Base-by-base conservation (phyloP, 441 rosid species). In the Cnidoscolus chayamansa region DNA sequence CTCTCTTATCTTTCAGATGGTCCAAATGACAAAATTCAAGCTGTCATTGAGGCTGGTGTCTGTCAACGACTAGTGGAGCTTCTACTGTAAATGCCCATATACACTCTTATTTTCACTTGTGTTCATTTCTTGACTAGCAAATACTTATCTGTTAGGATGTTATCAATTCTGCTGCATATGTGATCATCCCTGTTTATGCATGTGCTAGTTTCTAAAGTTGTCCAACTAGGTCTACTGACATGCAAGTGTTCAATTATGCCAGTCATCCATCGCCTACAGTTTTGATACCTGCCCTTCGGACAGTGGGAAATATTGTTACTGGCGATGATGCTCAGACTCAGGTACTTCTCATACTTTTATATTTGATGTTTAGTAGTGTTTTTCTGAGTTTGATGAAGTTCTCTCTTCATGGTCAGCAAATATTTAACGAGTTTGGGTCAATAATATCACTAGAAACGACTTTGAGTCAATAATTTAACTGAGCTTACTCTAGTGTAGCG, bases 1-100 rank as follows among this genome's bases (percentile, higher is more conserved):
- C 88, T 89, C 20, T 91, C 95, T 0, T 89, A 89, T 83, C 96
- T 92, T 71, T 88, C 94, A 58, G 96, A 90, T 84, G 96, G 97
- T 50, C 83, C 91, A 56, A 92, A 87, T 81, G 94, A 92, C 72
- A 87, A 92, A 85, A 92, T 92, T 70, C 92, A 85, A 70, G 79
- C 90, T 77, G 96, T 90, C 35, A 86, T 92, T 19, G 86, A 88
- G 48, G 85, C 88, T 0, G 88, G 86, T 71, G 92, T 92, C 50
- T 87, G 88, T 65, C 86, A 80, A 55, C 86, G 89, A 71, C 88
- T 92, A 53, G 84, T 88, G 53, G 91, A 87, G 72, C 87, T 88
- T 77, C 86, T 92, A 17, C 70, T 78, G 93, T 88, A 71, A 81
- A 89, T 82, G 70, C 15, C 45, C 30, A n/a, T 31, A 7, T n/a